Conservation (phyloP, 441 rosid species). For the Brassica balearica region DNA sequence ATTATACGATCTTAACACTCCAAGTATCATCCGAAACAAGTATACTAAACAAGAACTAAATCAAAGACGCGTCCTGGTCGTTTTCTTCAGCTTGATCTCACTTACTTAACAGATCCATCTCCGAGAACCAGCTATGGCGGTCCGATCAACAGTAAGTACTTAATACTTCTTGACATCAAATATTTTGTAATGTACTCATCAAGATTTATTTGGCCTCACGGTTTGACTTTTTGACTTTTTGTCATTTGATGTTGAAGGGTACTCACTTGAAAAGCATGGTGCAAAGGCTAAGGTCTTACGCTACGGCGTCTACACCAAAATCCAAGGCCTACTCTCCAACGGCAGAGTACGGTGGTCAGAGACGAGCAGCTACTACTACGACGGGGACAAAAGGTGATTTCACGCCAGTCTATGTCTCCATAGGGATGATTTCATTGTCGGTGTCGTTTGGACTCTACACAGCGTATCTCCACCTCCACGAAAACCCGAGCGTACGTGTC, state of each 20-base stretch:
- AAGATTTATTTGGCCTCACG: neutral
- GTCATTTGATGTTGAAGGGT: conserved; percentile 34
- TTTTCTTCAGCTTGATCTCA: neutral
- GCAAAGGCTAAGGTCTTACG: conserved; percentile 42
- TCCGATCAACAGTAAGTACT: conserved; percentile 50
- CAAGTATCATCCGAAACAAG: neutral
- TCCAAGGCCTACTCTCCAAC: conserved; percentile 46
- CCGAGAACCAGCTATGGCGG: conserved; percentile 46
- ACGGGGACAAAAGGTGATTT: conserved; percentile 46
- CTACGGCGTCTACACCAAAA: conserved; percentile 49
- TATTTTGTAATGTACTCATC: neutral
- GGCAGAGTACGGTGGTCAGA: conserved; percentile 30
- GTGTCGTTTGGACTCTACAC: conserved; percentile 60
- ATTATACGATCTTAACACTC: conserved; percentile 11
- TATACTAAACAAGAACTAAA: neutral
- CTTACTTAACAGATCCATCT: neutral
- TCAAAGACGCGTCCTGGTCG: neutral
- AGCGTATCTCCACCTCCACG: conserved; percentile 56
- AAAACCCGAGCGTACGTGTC: conserved; percentile 66
- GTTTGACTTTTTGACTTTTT: neutral
- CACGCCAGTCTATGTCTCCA: conserved; percentile 58
- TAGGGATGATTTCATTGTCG: conserved; percentile 59
- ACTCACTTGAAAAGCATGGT: conserved; percentile 43
- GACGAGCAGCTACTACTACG: neutral
- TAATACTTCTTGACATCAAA: neutral